These are phyloP conservation scores for Botrytis fragariae DNA, from an alignment of 2,329 filamentous ascomycete genomes.

Conservation along the genomic window DNA sequence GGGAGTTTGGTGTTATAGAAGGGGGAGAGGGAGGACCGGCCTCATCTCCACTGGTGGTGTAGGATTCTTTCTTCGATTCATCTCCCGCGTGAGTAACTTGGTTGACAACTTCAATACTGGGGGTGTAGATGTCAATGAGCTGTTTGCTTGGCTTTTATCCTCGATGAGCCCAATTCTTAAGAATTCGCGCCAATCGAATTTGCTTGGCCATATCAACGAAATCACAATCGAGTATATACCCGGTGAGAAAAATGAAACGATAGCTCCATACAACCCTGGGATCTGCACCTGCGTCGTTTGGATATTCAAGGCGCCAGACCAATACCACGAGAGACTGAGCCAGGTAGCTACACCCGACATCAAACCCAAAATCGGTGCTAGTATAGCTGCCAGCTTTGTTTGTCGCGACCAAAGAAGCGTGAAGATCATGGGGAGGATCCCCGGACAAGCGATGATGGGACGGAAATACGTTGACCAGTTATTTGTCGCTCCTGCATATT, in stretches of 20 bases:
- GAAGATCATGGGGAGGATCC: conserved; percentile 36
- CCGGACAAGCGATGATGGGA: conserved; percentile 28
- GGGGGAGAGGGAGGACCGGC: not conserved
- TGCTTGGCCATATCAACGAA: conserved; percentile 46
- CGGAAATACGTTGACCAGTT: conserved; percentile 39
- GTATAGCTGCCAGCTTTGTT: conserved; percentile 48
- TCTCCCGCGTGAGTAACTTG: not conserved
- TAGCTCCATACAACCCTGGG: conserved; percentile 53
- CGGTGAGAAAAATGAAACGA: conserved; percentile 47
- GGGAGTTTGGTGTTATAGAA: not conserved
- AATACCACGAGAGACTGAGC: conserved; percentile 47
- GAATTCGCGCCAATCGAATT: conserved; percentile 45
- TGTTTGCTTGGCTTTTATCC: conserved; percentile 30
- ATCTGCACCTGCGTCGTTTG: conserved; percentile 48
- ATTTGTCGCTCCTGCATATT: conserved; percentile 50
- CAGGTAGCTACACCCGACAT: conserved; percentile 52
- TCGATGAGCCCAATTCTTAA: conserved; percentile 47
- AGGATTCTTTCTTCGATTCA: not conserved
- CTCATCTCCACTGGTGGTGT: not conserved
- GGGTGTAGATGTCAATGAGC: not conserved
- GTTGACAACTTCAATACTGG: conserved; percentile 28
- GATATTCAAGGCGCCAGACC: conserved; percentile 43
- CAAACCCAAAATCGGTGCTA: conserved; percentile 50
- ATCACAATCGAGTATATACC: conserved; percentile 47
- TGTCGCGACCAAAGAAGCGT: conserved; percentile 43